Conservation (phyloP, 2,329 filamentous ascomycete species). For the Cladosporium sp. region DNA sequence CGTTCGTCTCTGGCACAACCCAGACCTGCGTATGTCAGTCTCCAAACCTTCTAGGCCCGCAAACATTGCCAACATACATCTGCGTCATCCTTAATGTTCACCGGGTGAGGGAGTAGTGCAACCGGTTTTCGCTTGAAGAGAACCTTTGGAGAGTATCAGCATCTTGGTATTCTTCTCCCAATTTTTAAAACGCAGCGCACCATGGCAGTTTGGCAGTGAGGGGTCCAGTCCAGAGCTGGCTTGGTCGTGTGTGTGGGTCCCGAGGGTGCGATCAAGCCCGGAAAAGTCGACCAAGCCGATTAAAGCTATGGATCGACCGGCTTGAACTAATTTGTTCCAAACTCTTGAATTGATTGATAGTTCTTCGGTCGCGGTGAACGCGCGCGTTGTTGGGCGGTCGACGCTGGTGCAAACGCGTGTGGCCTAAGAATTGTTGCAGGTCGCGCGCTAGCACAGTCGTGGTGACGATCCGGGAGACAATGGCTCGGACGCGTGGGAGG, state of each 20-base stretch:
- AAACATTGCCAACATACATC: slow-evolving; percentile 62
- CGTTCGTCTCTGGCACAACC: slow-evolving; percentile 85
- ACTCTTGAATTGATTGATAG: neutral
- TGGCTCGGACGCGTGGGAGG: slow-evolving; percentile 28
- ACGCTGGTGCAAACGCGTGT: slow-evolving; percentile 19
- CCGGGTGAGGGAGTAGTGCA: slow-evolving; percentile 70
- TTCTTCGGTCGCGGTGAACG: neutral
- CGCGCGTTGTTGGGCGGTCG: slow-evolving; percentile 3
- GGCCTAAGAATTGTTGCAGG: slow-evolving; percentile 39
- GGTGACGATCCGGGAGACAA: slow-evolving; percentile 28
- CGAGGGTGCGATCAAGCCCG: slow-evolving; percentile 1
- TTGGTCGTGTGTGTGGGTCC: neutral
- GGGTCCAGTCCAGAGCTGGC: slow-evolving; percentile 1
- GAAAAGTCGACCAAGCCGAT: slow-evolving; percentile 10
- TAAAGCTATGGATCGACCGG: slow-evolving; percentile 12
- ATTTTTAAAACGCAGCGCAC: neutral
- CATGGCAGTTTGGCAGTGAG: neutral
- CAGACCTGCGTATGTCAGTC: slow-evolving; percentile 67
- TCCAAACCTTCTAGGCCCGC: neutral
- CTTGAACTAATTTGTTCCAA: neutral
- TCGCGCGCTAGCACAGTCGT: slow-evolving; percentile 94
- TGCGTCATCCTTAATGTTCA: slow-evolving; percentile 74
- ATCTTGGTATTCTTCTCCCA: neutral
- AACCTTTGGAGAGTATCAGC: slow-evolving; percentile 60
- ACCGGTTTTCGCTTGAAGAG: slow-evolving; percentile 96